phyloP scores from a whole-genome alignment of 1,284 basidiomycete species.

The Hemileia vastatrix region DNA sequence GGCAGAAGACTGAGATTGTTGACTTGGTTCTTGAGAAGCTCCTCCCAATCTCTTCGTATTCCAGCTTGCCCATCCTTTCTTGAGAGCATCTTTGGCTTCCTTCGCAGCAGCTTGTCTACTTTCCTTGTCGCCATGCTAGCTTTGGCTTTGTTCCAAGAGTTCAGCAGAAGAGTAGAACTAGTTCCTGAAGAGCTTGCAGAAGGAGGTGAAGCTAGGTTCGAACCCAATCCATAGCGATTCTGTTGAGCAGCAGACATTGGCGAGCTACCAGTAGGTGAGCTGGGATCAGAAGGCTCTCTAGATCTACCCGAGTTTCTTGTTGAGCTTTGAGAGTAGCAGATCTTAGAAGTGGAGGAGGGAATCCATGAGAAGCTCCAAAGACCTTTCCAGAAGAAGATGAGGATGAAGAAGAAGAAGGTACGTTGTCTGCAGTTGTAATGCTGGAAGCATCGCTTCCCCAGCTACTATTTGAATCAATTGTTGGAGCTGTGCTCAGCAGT shows the following conservation, averaged over 20 bases:
- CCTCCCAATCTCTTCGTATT: constrained; percentile 26
- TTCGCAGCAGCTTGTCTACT: constrained; percentile 34
- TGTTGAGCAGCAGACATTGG: background rate
- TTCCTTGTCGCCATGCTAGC: constrained; percentile 40
- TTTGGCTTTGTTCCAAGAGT: constrained; percentile 37
- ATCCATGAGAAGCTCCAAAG: no score
- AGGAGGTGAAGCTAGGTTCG: background rate
- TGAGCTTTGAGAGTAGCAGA: no score
- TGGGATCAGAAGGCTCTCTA: no score
- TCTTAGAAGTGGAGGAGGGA: no score
- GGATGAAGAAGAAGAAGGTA: no score
- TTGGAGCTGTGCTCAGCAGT: no score
- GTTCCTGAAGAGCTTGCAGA: background rate
- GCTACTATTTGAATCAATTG: no score
- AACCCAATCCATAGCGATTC: background rate
- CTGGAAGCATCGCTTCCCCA: no score
- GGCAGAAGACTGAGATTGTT: background rate
- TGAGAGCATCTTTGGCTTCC: constrained; percentile 40
- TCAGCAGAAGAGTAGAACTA: background rate
- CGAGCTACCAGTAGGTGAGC: no score
- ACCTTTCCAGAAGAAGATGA: no score
- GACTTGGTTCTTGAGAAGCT: background rate
- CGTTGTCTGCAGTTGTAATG: no score
- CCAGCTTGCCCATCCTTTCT: constrained; percentile 39
- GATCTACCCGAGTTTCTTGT: no score